Evolutionary conservation across 2,329 filamentous ascomycete genomes (phyloP), one percentile per base, ranked within the genome.

Genomic region (Allantophomopsis cytisporea): DNA sequence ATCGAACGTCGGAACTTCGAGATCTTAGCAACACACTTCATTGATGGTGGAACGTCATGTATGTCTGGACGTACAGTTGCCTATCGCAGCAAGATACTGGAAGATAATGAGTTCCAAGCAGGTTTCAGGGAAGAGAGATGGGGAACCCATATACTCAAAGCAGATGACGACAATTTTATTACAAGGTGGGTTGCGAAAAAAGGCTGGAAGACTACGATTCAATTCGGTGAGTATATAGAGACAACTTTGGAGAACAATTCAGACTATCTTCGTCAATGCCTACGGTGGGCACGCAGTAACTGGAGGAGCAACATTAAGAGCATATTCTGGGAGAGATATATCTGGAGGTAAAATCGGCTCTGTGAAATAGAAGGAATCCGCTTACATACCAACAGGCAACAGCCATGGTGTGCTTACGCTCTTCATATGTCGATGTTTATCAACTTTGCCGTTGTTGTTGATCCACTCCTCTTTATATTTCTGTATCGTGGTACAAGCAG

Each of bases 1-100:
- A 64, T 80, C 1, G 65, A 71, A 47, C 68, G 74, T 0, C 71
- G 77, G 53, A 78, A 77, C 49, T 80, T 70, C 51, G 75, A 80
- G 49, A 69, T 72, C 39, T 63, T 66, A 1, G 60, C 70, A 0
- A 69, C 68, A 6, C 72, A 70, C 43, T 59, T 65, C 6, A 56
- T 79, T 8, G 75, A 80, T 41, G 72, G 71, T 7, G 71, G 69
- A 8, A 62, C 75, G 15, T 76, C 72, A 37, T 70, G 73, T 1
- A 59, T 79, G 2, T 76, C 71, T 0, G 71, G 71, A 0, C 63
- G 73, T 5, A 76, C 73, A 1, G 62, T 60, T 0, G 62, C 64
- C 0, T 62, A 72, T 41, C 66, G 71, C 11, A 65, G 71, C 0
- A 20, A 50, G 0, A 69, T 80, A 38, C 50, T 79, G 3, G 51